Evolutionary conservation across 768 basidiomycete genomes (phyloP).

Genomic region (Cystofilobasidium bisporidii): DNA sequence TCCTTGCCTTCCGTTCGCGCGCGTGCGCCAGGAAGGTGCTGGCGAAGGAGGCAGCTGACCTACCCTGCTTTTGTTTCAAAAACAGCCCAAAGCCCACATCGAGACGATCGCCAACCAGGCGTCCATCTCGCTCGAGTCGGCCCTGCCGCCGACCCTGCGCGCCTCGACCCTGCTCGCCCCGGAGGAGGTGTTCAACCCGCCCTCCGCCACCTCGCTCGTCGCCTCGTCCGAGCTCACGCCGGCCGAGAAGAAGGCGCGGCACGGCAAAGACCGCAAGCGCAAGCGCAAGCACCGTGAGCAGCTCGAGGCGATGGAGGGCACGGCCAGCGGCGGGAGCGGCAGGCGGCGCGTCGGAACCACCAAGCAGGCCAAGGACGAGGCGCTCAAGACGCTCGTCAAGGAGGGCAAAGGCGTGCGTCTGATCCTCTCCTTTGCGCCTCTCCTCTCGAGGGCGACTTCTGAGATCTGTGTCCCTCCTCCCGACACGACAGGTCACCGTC

Average conservation of each 20-base stretch:
- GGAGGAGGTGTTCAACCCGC: slow-evolving; percentile 68
- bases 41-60: too few relatives aligned
- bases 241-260: slow-evolving; percentile 62
- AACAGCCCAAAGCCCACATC: slow-evolving; percentile 84
- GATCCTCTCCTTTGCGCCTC: background rate
- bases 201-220: slow-evolving; percentile 47
- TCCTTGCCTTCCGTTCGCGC: too few relatives aligned
- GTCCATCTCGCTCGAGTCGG: slow-evolving; percentile 74
- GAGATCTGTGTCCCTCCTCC: background rate
- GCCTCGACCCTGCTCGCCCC: slow-evolving; percentile 76
- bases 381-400: slow-evolving; percentile 71
- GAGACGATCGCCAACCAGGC: slow-evolving; percentile 72
- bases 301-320: slow-evolving; percentile 43
- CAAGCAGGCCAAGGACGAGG: slow-evolving; percentile 75
- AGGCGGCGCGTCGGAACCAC: slow-evolving; percentile 39
- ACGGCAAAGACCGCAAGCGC: slow-evolving; percentile 41
- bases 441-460: background rate
- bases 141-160: slow-evolving; percentile 72
- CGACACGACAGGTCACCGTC: slow-evolving; percentile 21
- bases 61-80: too few relatives aligned
- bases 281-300: slow-evolving; percentile 59
- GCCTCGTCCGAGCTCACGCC: slow-evolving; percentile 75
- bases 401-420: slow-evolving; percentile 46
- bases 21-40: too few relatives aligned
- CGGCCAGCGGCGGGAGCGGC: slow-evolving; percentile 3